Evolutionary conservation across 2,329 filamentous ascomycete genomes (phyloP), one percentile per base, ranked within the genome.

Genomic region (Calonectria leucothoes): DNA sequence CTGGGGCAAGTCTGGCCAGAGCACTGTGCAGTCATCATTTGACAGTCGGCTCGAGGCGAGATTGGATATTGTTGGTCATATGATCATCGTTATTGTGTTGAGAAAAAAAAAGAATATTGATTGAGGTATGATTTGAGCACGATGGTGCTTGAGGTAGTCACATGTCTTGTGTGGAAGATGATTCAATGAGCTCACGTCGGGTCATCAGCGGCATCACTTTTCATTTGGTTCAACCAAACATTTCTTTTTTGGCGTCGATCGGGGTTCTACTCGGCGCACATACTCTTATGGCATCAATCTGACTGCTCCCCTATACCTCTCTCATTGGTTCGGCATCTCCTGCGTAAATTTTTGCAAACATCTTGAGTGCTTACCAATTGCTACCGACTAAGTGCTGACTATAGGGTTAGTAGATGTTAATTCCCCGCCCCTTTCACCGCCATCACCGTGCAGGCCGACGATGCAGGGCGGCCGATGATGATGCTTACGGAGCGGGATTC

Each of bases 61-160:
- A 69, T 69, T 49, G 37, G 20, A 5, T 37, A n/a, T 25, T 10
- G 59, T 70, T 61, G 55, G 33, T 42, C 39, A 29, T 10, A 25
- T 59, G 35, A 69, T 39, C 39, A 68, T 68, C 23, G 20, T 51
- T 31, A 20, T 55, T 71, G n/a, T 23, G 48, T 73, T 39, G 23
- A 29, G 48, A 42, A 35, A 69, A 39, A 73, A 76, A 77, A 74
- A 70, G 68, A 42, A 45, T 31, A 45, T 45, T 48, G 27, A 23
- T 15, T 20, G 15, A 61, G 33, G 31, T 23, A 12, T 61, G 14
- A 61, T 27, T 29, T 39, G 33, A 25, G 17, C 12, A 61, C 39
- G 23, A 25, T 23, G 15, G 17, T 39, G 33, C 55, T n/a, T 57
- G 31, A 35, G 52, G 52, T 20, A 17, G 33, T 23, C 33, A 61